phyloP scores from a whole-genome alignment of 1,284 basidiomycete genomes.

The Xerocomus nothofagi region DNA sequence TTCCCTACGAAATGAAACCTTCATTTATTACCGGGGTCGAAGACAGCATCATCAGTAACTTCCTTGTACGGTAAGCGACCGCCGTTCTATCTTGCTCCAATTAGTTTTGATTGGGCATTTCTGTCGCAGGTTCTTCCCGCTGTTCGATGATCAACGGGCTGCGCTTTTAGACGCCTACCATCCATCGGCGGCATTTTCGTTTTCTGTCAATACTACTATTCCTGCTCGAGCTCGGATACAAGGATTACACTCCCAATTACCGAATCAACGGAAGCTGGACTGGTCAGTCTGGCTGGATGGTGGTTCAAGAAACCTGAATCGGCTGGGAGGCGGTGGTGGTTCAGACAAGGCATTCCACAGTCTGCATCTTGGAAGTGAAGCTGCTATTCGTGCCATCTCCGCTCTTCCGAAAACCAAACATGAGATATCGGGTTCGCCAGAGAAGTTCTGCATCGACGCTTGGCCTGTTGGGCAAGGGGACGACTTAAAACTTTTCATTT shows the following conservation, averaged over 20 bases:
- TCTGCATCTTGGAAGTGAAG: constrained; percentile 73
- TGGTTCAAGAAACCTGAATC: constrained; percentile 74
- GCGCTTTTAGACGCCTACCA: constrained; percentile 77
- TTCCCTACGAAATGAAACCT: constrained; percentile 70
- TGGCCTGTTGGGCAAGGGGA: constrained; percentile 74
- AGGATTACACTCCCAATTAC: constrained; percentile 65
- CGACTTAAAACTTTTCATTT: constrained; percentile 70
- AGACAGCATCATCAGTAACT: constrained; percentile 65
- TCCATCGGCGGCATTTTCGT: constrained; percentile 85
- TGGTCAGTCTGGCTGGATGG: constrained; percentile 71
- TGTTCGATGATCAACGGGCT: constrained; percentile 78
- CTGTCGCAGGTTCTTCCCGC: constrained; percentile 70
- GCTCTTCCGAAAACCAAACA: constrained; percentile 81
- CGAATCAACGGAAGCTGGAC: constrained; percentile 78
- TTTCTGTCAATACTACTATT: constrained; percentile 79
- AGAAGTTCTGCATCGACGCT: constrained; percentile 88
- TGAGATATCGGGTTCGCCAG: constrained; percentile 66
- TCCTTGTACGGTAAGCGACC: constrained; percentile 67
- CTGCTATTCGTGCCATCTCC: constrained; percentile 60
- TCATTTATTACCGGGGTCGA: constrained; percentile 79
- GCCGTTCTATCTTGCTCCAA: constrained; percentile 1
- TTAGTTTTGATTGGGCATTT: constrained; percentile 12
- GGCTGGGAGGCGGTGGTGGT: constrained; percentile 51
- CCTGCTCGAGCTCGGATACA: constrained; percentile 70
- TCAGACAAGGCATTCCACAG: constrained; percentile 66